Evolutionary conservation across 495 filamentous ascomycete genomes (phyloP), one percentile per base, ranked within the genome.

Genomic region (Aspergillus sclerotioniger): DNA sequence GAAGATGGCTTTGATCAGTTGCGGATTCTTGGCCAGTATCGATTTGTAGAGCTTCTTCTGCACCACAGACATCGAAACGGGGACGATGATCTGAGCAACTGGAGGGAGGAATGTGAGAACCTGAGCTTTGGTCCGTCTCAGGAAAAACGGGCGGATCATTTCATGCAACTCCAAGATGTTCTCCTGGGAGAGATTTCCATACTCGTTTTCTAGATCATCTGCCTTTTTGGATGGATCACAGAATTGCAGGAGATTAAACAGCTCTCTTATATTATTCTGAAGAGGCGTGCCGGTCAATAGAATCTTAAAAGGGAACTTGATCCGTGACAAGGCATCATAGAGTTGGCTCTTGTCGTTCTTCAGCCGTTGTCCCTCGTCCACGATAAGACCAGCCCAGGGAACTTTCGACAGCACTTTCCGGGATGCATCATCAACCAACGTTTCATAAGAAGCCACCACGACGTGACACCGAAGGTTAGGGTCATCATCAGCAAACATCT

Each of bases 231-330:
- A 78, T 5, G 78, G 76, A 65, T 98, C 90, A 35, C 96, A 76
- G 68, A 99, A 99, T 64, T 98, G 92, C 1, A 99, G 75, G 8
- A 99, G 82, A 64, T 96, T 99, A 72, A 98, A 97, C 3, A 99
- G 71, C 66, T 99, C 94, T 54, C 90, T 79, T 47, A 90, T 88
- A 67, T 96, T 98, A 65, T 99, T 99, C 61, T 99, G 94, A 46
- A 99, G 74, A 0, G 94, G 94, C 0, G 94, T 98, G 56, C 80
- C 91, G 0, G 94, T 98, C 20, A 99, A 77, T 10, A 99, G 79
- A 20, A 95, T 76, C 56, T 90, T 89, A 66, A 90, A 96, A 0
- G 85, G 85, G 35, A 89, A 84, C 19, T 86, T 90, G 62, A 96
- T 80, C 8, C 78, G 74, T 20, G 74, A 81, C 12, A 99, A 79